Conservation (phyloP, 257 asterid genomes). For the Solanum medicagineum region DNA sequence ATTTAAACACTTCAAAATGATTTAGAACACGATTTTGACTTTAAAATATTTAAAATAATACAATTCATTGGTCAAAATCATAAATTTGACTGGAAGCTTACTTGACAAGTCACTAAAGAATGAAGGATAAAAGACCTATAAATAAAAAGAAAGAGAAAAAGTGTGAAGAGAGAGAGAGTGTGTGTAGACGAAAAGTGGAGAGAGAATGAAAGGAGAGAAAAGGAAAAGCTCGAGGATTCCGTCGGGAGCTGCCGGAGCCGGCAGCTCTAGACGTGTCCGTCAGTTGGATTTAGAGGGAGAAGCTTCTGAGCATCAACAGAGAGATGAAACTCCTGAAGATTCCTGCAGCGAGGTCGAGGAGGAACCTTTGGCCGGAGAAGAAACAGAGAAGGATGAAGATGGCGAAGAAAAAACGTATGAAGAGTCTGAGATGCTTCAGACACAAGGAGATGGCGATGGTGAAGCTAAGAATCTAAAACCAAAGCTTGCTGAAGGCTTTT, state of each 20-base stretch:
- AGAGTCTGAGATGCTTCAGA: neutral
- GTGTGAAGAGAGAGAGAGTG: neutral
- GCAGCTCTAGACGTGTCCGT: neutral
- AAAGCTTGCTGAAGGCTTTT: constrained; percentile 27
- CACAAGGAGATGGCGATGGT: neutral
- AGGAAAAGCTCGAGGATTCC: neutral
- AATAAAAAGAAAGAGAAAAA: neutral
- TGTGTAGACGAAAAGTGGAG: neutral
- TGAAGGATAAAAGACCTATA: neutral
- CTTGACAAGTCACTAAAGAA: neutral
- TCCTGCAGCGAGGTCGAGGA: neutral
- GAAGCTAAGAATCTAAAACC: constrained; percentile 4
- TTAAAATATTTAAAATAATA: no score
- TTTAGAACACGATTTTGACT: no score
- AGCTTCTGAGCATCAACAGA: neutral
- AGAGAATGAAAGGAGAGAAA: constrained; percentile 22
- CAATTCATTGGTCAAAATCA: no score
- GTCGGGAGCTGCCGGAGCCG: neutral
- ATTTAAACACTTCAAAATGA: no score
- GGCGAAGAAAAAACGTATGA: neutral
- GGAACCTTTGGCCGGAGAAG: neutral
- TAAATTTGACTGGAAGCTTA: no score
- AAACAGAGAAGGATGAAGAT: neutral
- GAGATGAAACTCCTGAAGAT: neutral
- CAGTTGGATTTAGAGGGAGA: neutral